These are phyloP conservation scores for Collariella sp. DNA, from an alignment of 495 filamentous ascomycete species.

Conservation along the genomic window DNA sequence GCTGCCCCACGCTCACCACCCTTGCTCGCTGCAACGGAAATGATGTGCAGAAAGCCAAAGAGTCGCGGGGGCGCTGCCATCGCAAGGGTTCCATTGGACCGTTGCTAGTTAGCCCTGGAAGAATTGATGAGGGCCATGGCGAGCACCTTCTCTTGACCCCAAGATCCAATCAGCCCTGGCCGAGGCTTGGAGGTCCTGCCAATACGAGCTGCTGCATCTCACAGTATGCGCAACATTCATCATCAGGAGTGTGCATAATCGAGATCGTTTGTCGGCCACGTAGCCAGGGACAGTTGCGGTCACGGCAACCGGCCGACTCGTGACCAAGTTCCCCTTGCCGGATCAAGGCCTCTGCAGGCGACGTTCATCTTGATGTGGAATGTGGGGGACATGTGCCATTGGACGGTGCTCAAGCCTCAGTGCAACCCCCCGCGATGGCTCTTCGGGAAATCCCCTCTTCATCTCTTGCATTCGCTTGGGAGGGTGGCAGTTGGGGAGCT, in stretches of 20 bases:
- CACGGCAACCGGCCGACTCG: neutral
- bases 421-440: slow-evolving; percentile 2
- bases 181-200: neutral
- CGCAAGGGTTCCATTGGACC: neutral
- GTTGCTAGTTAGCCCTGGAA: neutral
- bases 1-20: neutral
- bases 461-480: neutral
- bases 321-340: slow-evolving; percentile 3
- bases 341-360: slow-evolving; percentile 10
- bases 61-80: neutral
- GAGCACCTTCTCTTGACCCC: neutral
- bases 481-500: neutral
- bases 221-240: neutral
- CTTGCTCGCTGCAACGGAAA: slow-evolving; percentile 16
- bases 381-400: slow-evolving; percentile 1
- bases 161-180: neutral
- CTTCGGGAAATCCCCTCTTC: slow-evolving; percentile 1
- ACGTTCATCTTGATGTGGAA: neutral
- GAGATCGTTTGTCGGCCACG: slow-evolving; percentile 1
- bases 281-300: neutral
- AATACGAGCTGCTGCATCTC: slow-evolving; percentile 2
- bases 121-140: neutral
- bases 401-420: neutral
- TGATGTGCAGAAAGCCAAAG: slow-evolving; percentile 18
- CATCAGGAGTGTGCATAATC: neutral